A percentile compares a stretch with the other conserved stretches of the same genome.
phyloP scores from a whole-genome alignment of 2,329 filamentous ascomycete species.

The Orbilia oligospora region DNA sequence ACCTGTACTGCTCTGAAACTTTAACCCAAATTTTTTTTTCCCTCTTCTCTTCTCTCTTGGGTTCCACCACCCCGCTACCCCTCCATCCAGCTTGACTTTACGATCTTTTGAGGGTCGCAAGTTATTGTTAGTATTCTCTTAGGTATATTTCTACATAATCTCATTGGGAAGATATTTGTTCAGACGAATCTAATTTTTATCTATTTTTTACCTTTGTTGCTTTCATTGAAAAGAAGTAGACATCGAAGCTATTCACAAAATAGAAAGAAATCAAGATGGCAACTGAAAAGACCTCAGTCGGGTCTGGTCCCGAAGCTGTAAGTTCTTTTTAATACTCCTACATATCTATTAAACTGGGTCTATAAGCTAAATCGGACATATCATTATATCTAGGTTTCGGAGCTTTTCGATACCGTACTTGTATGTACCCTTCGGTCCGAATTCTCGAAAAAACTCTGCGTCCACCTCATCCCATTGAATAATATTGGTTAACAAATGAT shows the following conservation, averaged over 20 bases:
- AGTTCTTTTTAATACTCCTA: neutral
- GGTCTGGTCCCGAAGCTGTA: constrained; percentile 53
- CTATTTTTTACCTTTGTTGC: neutral
- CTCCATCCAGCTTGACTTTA: constrained; percentile 27
- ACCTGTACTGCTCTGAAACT: constrained; percentile 21
- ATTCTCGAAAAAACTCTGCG: neutral
- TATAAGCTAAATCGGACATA: constrained; percentile 16
- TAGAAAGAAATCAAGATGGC: constrained; percentile 22
- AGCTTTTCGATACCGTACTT: constrained; percentile 64
- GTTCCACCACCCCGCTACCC: constrained; percentile 45
- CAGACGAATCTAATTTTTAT: constrained; percentile 11
- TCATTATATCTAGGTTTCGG: constrained; percentile 60
- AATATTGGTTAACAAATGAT: constrained; percentile 47
- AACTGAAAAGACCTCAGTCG: constrained; percentile 33
- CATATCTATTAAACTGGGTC: no score
- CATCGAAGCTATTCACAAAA: constrained; percentile 72
- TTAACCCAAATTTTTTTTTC: constrained; percentile 40
- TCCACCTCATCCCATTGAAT: constrained; percentile 10
- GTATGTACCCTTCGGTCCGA: constrained; percentile 57
- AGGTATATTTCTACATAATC: neutral
- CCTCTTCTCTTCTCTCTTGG: constrained; percentile 41
- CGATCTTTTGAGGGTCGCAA: constrained; percentile 16
- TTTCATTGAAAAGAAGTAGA: no score
- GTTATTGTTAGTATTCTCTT: neutral
- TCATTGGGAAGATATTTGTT: constrained; percentile 3